These are phyloP conservation scores for Elongisporangium undulatum DNA, from an alignment of 352 stramenopile genomes.

Conservation along the genomic window DNA sequence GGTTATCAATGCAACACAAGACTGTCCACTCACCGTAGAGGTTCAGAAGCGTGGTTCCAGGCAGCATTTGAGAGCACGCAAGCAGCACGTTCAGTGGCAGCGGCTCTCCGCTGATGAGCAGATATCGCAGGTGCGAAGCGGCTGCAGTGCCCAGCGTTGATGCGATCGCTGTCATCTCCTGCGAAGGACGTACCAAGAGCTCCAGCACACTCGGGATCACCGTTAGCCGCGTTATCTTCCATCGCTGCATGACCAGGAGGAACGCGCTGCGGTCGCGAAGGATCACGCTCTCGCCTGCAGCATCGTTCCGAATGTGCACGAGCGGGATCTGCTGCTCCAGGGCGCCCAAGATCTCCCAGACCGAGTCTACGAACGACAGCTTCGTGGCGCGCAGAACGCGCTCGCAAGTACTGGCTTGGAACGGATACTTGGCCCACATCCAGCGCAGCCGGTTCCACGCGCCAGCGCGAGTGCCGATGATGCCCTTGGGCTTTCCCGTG, in stretches of 20 bases:
- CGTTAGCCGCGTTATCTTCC: conserved; percentile 37
- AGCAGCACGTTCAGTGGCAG: conserved; percentile 22
- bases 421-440: conserved; percentile 41
- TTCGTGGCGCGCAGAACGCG: conserved; percentile 40
- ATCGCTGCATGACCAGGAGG: conserved; percentile 10
- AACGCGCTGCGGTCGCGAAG: conserved; percentile 29
- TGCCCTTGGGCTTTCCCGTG: conserved; percentile 33
- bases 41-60: conserved; percentile 38
- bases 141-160: background rate
- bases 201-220: conserved; percentile 46
- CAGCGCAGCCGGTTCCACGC: conserved; percentile 39
- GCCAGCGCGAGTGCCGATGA: conserved; percentile 38
- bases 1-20: background rate
- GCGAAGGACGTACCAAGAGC: conserved; percentile 24
- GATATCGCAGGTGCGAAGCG: conserved; percentile 13
- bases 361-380: conserved; percentile 41
- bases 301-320: conserved; percentile 25
- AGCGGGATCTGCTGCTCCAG: conserved; percentile 33
- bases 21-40: conserved; percentile 36
- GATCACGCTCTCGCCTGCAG: conserved; percentile 23
- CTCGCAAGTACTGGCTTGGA: conserved; percentile 18
- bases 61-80: conserved; percentile 15
- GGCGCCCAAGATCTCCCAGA: conserved; percentile 52
- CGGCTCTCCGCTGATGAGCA: conserved; percentile 52
- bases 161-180: too few relatives aligned